Base-by-base conservation (phyloP, 2,329 filamentous ascomycete species). In the Aspergillus cejpii region DNA sequence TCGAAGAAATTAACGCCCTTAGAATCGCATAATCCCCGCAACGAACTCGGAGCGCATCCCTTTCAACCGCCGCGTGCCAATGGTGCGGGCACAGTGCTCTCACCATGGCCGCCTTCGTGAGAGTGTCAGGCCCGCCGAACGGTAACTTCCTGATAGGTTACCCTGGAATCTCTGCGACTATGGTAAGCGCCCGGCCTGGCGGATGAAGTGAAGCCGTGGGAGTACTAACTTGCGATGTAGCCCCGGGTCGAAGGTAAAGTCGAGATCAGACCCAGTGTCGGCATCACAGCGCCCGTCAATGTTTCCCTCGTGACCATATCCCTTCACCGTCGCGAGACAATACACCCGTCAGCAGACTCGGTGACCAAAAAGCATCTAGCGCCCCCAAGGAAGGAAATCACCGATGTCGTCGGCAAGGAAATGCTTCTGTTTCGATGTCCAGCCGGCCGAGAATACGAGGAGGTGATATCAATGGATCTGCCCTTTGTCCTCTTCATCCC, bases 401-500 rank as follows among this genome's bases (percentile, higher is more conserved):
- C 83, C 33, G 91, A 97, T 67, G 81, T 95, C 34, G 91, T 98
- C 37, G 92, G 92, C 54, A 96, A 96, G 66, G 92, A 98, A 71
- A 85, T 95, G 70, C 75, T 97, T 27, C 73, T 98, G 44, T 97
- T 91, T 65, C 82, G 90, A 54, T 95, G 90, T 67, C 78, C 85
- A 1, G 78, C 85, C 2, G 90, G 89, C 37, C 85, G 81, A 64
- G 88, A 95, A 62, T 83, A 84, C 37, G 92, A 97, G 64, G 87
- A 80, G 59, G 85, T 98, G 47, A 83, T 96, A 51, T 84, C 85
- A 56, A 97, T 98, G 92, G 92, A 98, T 66, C 74, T 98, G 14
- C 92, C 92, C 1, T 98, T 98, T 64, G 87, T 97, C 33, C 80
- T 98, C 47, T 97, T 97, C 68, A 96, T 98, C 63, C 92, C 92